Evolutionary conservation across 129 eudicot species (phyloP).

Genomic region (Artemisia tridentata): DNA sequence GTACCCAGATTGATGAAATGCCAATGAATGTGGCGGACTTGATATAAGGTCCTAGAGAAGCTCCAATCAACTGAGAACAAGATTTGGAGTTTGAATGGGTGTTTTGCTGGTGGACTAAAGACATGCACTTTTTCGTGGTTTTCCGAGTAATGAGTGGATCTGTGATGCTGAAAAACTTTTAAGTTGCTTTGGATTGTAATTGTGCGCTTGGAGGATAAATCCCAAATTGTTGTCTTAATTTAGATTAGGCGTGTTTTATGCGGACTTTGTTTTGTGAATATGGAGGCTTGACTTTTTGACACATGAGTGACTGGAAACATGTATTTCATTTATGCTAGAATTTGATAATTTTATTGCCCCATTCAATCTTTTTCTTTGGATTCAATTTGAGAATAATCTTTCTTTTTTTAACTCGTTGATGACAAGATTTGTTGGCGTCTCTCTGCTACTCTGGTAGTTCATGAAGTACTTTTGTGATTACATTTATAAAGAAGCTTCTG

Average conservation of each 20-base stretch:
- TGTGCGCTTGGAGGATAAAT: constrained; percentile 27
- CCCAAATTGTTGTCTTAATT: constrained; percentile 12
- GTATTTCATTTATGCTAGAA: not conserved
- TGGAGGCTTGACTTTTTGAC: constrained; percentile 10
- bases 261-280: constrained; percentile 35
- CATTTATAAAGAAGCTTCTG: too few species aligned
- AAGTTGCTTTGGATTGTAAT: constrained; percentile 14
- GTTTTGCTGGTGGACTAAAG: constrained; percentile 9
- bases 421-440: not conserved
- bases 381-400: not conserved
- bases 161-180: constrained; percentile 23
- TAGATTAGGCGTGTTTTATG: constrained; percentile 21
- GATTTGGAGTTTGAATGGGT: not conserved
- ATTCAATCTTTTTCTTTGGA: not conserved
- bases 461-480: too few species aligned
- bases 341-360: constrained; percentile 7
- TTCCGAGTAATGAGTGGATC: constrained; percentile 21
- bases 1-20: constrained; percentile 97
- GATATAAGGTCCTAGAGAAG: constrained; percentile 38
- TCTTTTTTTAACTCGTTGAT: not conserved
- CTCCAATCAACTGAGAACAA: not conserved
- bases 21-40: constrained; percentile 96
- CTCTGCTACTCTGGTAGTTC: not conserved
- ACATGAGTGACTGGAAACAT: not conserved
- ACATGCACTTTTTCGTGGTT: constrained; percentile 6